Base-by-base conservation (phyloP, 306 rosid genomes). In the Acacia crassicarpa region DNA sequence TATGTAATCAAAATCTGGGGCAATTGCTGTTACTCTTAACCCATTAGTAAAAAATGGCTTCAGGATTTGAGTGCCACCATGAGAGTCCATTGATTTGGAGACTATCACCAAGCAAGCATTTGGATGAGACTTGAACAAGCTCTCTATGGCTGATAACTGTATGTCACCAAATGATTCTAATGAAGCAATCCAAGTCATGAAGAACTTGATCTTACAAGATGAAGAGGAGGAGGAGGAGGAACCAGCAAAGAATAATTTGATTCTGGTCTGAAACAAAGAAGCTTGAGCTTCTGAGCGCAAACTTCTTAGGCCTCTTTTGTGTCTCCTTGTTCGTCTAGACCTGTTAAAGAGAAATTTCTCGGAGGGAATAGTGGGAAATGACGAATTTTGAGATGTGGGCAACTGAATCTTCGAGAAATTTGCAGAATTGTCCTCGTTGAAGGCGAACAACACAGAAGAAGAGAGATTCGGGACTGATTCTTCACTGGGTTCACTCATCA, bases 161-260 rank as follows among this genome's bases (percentile, higher is more conserved):
- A 93, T 91, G 0, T 77, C 89, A 51, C 96, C 85, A 61, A 95
- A 92, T 25, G 85, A 70, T 61, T 87, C 71, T 67, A 87, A 65
- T 13, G 96, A 91, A 11, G 97, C 91, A 86, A 95, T 93, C 98
- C 99, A 93, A 58, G 97, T 95, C 94, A 95, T 95, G 75, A 95
- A 95, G 81, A 95, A 92, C 53, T 91, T 85, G 20, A 83, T 49
- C 78, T 88, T 80, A 80, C 99, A 93, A 7, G 86, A 75, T 78
- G 23, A 45, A 15, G 78, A 58, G 2, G 27, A 41, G 2, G 27
- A 41, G 12, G 65, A 41, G 11, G 75, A 59, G 8, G 72, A 46
- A 33, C 78, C 81, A 6, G 77, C 66, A 38, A 91, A 85, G 83
- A 95, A 95, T 13, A 85, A 81, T 56, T 54, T 54, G 16, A 95